phyloP scores from a whole-genome alignment of 1,284 basidiomycete genomes.

The Malassezia yamatoensis region DNA sequence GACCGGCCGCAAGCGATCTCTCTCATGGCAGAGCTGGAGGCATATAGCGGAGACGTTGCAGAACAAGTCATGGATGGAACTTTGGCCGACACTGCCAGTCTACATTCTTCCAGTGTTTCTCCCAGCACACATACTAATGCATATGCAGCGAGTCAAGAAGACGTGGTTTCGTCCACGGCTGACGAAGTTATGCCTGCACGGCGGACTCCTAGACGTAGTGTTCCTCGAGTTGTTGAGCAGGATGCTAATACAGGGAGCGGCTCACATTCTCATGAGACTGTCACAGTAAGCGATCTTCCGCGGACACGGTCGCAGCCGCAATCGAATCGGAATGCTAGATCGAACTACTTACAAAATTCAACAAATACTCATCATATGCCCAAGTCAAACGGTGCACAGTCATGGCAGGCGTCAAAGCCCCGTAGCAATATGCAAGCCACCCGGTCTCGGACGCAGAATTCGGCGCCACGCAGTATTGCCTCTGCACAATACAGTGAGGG shows the following conservation, averaged over 20 bases:
- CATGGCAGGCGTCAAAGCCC: not conserved
- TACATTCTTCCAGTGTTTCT: conserved; percentile 14
- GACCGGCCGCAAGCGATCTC: conserved; percentile 67
- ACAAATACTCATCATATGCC: not conserved
- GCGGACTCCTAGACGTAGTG: not conserved
- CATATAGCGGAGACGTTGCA: conserved; percentile 62
- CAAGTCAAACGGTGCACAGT: no score
- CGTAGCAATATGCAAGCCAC: not conserved
- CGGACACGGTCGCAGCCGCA: not conserved
- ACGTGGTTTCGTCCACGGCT: not conserved
- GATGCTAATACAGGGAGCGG: conserved; percentile 6
- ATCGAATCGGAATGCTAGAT: not conserved
- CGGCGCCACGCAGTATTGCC: not conserved
- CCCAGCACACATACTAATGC: conserved; percentile 8
- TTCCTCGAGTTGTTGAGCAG: not conserved
- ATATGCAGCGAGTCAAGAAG: conserved; percentile 1
- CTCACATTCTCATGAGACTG: conserved; percentile 15
- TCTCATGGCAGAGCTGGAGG: conserved; percentile 71
- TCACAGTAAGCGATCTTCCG: conserved; percentile 16
- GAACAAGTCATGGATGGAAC: conserved; percentile 58
- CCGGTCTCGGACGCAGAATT: not conserved
- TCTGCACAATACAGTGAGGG: conserved; percentile 4
- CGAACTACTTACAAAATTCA: not conserved
- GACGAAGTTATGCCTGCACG: conserved; percentile 2
- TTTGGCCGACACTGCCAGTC: conserved; percentile 19